Evolutionary conservation across 2,329 filamentous ascomycete species (phyloP), one percentile per base, ranked within the genome.

Genomic region (Hypoxylon sp.): DNA sequence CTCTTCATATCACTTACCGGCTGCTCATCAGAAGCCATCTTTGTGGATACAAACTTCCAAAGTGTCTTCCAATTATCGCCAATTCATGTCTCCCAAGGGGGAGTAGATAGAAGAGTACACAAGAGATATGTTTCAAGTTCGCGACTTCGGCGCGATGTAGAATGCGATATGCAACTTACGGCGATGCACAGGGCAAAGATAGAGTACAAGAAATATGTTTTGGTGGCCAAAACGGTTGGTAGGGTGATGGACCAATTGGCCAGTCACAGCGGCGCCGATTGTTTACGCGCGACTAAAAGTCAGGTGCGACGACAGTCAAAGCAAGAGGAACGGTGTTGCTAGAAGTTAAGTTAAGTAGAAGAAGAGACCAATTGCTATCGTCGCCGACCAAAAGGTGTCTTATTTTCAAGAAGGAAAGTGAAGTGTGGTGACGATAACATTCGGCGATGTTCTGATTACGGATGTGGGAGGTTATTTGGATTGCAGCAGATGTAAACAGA

Each of bases 1-100:
- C 9, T 50, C n/a, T 32, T 3, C 13, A 36, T 32, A 14, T 52
- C 36, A 71, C 75, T 72, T 70, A 76, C 75, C n/a, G 74, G 73
- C 59, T 77, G 71, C 59, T 76, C 73, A 57, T 68, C 63, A 57
- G 75, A 74, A 71, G 75, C 71, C 74, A 76, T 76, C 61, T 60
- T 72, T 71, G 68, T 65, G 49, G 65, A 72, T 55, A 65, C 61
- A 60, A 49, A 49, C 43, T 68, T 72, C 57, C 69, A 67, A 64
- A 60, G 46, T 58, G 71, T 59, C 46, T 72, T 41, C 48, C 66
- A 46, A 55, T 68, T 71, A 74, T 65, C 49, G 70, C 60, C 64
- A 63, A 70, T 65, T 75, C 74, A 76, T 77, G 36, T 71, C 74
- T 70, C 70, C 59, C 41, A 11, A 52, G 55, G 62, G 56, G 70